Evolutionary conservation across 768 basidiomycete species (phyloP).

Genomic region (Mycena venus): DNA sequence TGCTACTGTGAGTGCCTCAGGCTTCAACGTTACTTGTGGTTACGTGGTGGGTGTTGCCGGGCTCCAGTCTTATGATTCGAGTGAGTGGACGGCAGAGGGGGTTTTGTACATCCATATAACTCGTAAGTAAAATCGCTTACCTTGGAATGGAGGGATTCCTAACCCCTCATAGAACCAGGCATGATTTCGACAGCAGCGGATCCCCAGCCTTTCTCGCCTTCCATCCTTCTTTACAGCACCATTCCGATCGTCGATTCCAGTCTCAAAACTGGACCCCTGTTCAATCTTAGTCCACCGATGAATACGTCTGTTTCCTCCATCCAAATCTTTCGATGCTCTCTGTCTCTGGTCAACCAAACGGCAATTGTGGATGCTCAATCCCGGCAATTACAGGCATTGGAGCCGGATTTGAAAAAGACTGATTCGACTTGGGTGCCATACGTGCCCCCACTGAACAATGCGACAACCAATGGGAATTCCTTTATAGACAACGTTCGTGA

Average conservation of each 20-base stretch:
- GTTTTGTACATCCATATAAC: background rate
- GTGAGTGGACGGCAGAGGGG: too few relatives aligned
- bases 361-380: background rate
- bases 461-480: too few relatives aligned
- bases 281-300: too few relatives aligned
- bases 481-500: too few relatives aligned
- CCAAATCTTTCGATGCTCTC: too few relatives aligned
- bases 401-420: background rate
- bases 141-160: background rate
- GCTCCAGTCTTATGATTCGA: background rate
- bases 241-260: too few relatives aligned
- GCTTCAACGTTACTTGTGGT: conserved; percentile 12
- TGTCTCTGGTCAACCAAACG: background rate
- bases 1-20: background rate
- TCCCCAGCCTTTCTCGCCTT: too few relatives aligned
- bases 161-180: background rate
- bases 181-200: background rate
- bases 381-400: background rate
- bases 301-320: too few relatives aligned
- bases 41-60: background rate
- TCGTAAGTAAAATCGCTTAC: background rate
- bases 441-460: too few relatives aligned
- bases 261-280: too few relatives aligned
- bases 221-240: background rate
- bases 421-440: background rate